Evolutionary conservation across 78 protist species (phyloP), one percentile per base, ranked within the genome.

Genomic region (slime mould (Dictyostelium discoideum)): DNA sequence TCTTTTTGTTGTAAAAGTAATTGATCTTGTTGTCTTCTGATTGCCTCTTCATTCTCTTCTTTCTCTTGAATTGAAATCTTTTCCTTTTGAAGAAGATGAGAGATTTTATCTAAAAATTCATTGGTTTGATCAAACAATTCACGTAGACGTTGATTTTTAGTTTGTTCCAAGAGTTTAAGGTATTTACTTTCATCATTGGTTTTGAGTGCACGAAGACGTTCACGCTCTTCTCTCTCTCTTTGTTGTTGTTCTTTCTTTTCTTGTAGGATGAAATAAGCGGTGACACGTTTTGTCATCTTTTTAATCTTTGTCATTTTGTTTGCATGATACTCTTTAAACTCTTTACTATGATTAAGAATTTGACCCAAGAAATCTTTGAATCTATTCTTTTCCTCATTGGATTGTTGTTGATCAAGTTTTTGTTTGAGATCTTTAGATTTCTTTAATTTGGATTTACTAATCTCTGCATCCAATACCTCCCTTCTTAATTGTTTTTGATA

Each of bases 181-280:
- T 95, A 95, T 44, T 87, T 92, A 29, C 92, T 54, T 65, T 90
- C 94, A 87, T 95, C 97, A 13, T 95, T 74, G 37, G 85, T 95
- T 84, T 95, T 95, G 7, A 95, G 94, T 3, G 94, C 97, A 63
- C 92, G 90, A 16, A 95, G 86, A 78, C 97, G 87, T 18, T 85
- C 96, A 82, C 96, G 92, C 74, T 93, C 93, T 29, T 85, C 93
- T 16, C 32, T 40, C 29, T 93, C 96, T 42, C 93, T 60, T 22
- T 79, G 90, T 44, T 74, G 89, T 63, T 85, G 93, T 72, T 85
- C 94, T 39, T 86, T 82, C 80, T 87, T 93, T 60, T 93, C 94
- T 11, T 18, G 32, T 29, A 46, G 39, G 60, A 84, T 42, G 44
- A 87, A 87, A 46, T 93, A 93, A 20, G 81, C 69, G 0, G 93